A percentile compares a stretch with the other conserved stretches of the same genome.
phyloP scores from a whole-genome alignment of 768 basidiomycete genomes.

The Cystoderma amianthinum region DNA sequence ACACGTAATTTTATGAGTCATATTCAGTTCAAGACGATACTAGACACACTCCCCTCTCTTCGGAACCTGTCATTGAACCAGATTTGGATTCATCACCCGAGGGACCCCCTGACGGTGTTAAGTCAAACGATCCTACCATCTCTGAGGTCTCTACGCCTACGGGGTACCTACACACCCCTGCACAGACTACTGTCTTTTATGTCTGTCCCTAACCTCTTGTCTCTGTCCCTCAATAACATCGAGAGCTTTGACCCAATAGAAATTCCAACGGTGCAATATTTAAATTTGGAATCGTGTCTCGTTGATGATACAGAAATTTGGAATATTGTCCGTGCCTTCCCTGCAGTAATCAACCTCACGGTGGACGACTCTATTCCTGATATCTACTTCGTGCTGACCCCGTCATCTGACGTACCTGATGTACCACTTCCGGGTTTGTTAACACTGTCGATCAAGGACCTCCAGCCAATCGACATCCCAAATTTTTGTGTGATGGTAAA shows the following conservation, averaged over 20 bases:
- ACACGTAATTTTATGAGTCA: neutral
- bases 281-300: neutral
- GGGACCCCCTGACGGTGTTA: slow-evolving; percentile 15
- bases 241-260: neutral
- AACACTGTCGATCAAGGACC: no score
- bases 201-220: neutral
- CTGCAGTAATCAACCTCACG: neutral
- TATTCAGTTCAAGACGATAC: slow-evolving; percentile 10
- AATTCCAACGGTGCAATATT: neutral
- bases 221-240: neutral
- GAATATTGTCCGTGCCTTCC: neutral
- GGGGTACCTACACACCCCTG: neutral
- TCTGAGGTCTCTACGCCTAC: neutral
- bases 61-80: slow-evolving; percentile 34
- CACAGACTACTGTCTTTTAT: neutral
- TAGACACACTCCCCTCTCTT: slow-evolving; percentile 26
- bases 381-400: neutral
- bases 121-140: neutral
- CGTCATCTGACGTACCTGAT: neutral
- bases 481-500: neutral
- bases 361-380: neutral
- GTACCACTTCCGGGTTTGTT: no score
- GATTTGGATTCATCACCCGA: slow-evolving; percentile 25
- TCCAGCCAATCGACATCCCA: neutral
- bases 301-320: neutral